These are phyloP conservation scores for Trametes cubensis DNA, from an alignment of 768 basidiomycete genomes.

Conservation along the genomic window DNA sequence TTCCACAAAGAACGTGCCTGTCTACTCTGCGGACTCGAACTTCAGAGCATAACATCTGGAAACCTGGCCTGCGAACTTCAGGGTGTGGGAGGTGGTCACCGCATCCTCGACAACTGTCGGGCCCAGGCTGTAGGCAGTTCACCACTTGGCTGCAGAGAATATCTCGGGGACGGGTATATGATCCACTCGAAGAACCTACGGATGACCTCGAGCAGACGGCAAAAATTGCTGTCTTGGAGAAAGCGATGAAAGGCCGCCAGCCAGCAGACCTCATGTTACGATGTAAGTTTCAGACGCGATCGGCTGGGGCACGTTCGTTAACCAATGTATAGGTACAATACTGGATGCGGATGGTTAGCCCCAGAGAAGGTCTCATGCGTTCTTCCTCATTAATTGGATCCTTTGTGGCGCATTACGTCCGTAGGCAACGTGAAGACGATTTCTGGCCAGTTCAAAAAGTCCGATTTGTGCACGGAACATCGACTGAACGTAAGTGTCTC, in stretches of 20 bases:
- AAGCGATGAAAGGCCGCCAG: constrained; percentile 84
- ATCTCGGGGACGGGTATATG: constrained; percentile 20
- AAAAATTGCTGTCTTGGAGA: constrained; percentile 76
- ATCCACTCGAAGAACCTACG: constrained; percentile 24
- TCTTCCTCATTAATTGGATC: neutral
- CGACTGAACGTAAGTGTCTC: constrained; percentile 75
- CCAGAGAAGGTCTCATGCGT: neutral
- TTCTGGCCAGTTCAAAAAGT: constrained; percentile 87
- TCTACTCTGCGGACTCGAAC: neutral
- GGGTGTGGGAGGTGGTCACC: neutral
- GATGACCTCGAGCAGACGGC: constrained; percentile 66
- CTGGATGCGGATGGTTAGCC: constrained; percentile 78
- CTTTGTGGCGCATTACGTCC: constrained; percentile 27
- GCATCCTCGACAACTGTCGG: neutral
- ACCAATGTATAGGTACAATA: constrained; percentile 66
- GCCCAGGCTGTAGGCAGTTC: constrained; percentile 8
- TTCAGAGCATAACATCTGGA: neutral
- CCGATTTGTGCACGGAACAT: constrained; percentile 86
- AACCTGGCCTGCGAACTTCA: neutral
- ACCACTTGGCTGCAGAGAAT: constrained; percentile 36
- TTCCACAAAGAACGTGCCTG: constrained; percentile 23
- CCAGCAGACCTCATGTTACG: constrained; percentile 89
- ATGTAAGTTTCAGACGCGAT: constrained; percentile 58
- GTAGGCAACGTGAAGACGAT: constrained; percentile 85
- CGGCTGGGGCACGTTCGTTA: constrained; percentile 24